Evolutionary conservation across 352 stramenopile species (phyloP), one percentile per base, ranked within the genome.

Genomic region (Phytophthora cryptogea): DNA sequence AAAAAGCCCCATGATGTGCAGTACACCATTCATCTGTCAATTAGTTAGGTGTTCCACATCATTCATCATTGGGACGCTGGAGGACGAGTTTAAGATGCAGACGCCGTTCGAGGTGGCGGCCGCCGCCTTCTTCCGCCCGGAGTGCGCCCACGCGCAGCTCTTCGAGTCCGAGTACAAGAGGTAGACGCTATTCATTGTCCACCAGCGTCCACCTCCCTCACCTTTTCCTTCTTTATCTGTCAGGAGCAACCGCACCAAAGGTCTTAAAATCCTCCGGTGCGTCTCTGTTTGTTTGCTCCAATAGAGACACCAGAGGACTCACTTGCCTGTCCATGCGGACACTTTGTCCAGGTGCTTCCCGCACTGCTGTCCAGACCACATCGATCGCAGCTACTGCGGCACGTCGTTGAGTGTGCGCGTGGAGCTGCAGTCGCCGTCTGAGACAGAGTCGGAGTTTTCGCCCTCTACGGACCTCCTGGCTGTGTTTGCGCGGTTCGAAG

Each of bases 301-400:
- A 16, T 26, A 16, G 16, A 8, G 7, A 8, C 17, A 17, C 6
- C 23, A n/a, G 9, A 7, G 11, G 3, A 14, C 14, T 49, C 32
- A 39, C 33, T 39, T 14, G 13, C 31, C 31, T 11, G 2, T n/a
- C n/a, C 20, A 23, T 23, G 20, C 20, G 20, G 32, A 37, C 11
- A 11, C 33, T 16, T 39, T 1, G 20, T 23, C 1, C 26, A 50
- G 43, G 11, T 65, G 57, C 63, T 86, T 86, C 49, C 76, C 76
- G 28, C 76, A 86, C 57, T 86, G 76, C 54, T 86, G 76, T 30
- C 76, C 76, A 0, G 50, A 70, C 27, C 76, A 86, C 46, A 65
- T 86, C 23, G 63, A 77, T 28, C 71, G 76, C 37, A 86, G 76
- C 60, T 86, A 86, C 58, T 86, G 76, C 59, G 76, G 76, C 44